phyloP scores from a whole-genome alignment of 2,329 filamentous ascomycete species.

The Botryotinia calthae region DNA sequence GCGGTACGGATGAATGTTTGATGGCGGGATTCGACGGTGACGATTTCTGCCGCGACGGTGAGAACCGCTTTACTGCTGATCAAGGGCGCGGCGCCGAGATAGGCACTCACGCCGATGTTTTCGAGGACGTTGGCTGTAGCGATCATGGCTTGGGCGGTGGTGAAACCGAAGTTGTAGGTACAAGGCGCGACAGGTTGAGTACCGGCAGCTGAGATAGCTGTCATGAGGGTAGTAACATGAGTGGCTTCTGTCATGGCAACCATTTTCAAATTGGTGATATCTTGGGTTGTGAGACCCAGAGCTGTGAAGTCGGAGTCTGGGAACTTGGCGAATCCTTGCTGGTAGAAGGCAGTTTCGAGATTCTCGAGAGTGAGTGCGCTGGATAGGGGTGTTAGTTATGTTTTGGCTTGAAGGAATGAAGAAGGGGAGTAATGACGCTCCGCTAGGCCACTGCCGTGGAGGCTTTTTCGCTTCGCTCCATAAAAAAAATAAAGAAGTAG shows the following conservation, averaged over 20 bases:
- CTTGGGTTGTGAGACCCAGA: constrained; percentile 53
- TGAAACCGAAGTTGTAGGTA: constrained; percentile 70
- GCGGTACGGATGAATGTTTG: constrained; percentile 68
- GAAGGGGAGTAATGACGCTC: neutral
- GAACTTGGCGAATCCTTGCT: constrained; percentile 67
- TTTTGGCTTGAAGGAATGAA: neutral
- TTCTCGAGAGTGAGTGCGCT: constrained; percentile 72
- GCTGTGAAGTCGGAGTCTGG: constrained; percentile 61
- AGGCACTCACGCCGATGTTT: constrained; percentile 69
- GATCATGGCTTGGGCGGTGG: constrained; percentile 64
- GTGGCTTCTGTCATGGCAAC: constrained; percentile 62
- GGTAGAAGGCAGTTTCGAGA: constrained; percentile 72
- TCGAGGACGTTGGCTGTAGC: constrained; percentile 68
- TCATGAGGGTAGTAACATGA: constrained; percentile 59
- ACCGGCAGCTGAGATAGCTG: constrained; percentile 59
- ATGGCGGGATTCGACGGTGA: constrained; percentile 71
- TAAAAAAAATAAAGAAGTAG: too few relatives aligned
- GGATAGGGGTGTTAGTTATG: constrained; percentile 12
- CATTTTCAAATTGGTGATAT: constrained; percentile 59
- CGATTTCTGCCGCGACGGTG: constrained; percentile 64
- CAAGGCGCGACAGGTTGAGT: constrained; percentile 66
- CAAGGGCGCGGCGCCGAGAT: constrained; percentile 67
- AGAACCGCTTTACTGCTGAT: constrained; percentile 60
- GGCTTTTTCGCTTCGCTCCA: neutral
- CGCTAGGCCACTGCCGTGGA: neutral